Base-by-base conservation (phyloP, 73 alveolate species). In the Breviolum minutum region DNA sequence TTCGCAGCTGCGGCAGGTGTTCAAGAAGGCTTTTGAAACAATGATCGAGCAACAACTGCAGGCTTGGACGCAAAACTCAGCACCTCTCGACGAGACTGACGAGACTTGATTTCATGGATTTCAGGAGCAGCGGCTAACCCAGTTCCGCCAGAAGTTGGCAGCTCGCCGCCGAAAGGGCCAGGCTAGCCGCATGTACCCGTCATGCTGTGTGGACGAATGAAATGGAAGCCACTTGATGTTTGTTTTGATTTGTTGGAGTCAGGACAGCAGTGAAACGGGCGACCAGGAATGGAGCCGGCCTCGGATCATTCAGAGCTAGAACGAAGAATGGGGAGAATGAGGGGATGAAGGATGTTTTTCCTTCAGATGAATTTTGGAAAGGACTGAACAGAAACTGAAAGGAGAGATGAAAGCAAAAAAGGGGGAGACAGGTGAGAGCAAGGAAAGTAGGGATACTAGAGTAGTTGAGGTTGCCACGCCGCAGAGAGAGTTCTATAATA, bases 11-110 rank as follows among this genome's bases (percentile, higher is more conserved):
- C 9, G 5, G 69, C 27, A 91, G 97, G 97, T 74, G 48, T 91
- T 91, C 89, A 91, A 30, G 89, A 48, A 74, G 89, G 97, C 97
- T 12, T 91, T 91, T 60, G 89, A 91, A 48, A 2, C 76, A 22
- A 91, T 91, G 97, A 74, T 91, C 61, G 97, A 91, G 89, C 66
- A 76, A 60, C 97, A 91, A 77, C 48, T 91, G 77, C 97, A 91
- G 97, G 95, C 30, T 27, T 11, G 70, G 61, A 8, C 20, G n/a
- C 30, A 32, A 16, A 17, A 48, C 16, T 17, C 40, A 8, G 29
- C 89, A 6, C 14, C 60, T 30, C 60, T 81, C 32, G 66, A 0
- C 14, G 17, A 66, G 74, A 66, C 74, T 13, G 74, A 13, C 17
- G 11, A 17, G 14, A 24, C 32, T 22, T 24, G 40, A 9, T 19